Conservation (phyloP, 73 alveolate species). For the Diophrys sp. region DNA sequence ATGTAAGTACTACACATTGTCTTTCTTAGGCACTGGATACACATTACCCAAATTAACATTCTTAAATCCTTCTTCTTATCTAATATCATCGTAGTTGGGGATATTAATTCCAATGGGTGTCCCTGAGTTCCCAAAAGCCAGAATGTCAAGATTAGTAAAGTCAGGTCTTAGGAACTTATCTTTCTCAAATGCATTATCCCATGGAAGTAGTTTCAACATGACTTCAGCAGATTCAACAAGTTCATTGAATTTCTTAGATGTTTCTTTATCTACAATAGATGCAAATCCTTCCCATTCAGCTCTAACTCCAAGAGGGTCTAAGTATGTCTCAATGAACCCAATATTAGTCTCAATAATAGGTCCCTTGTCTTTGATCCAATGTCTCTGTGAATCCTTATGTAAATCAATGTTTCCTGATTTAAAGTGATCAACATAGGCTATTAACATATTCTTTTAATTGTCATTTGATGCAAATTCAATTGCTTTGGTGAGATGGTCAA, state of each 20-base stretch:
- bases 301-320: slow-evolving; percentile 94
- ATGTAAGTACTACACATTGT: slow-evolving; percentile 61
- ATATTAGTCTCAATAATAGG: slow-evolving; percentile 92
- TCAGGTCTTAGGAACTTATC: slow-evolving; percentile 76
- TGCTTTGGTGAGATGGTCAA: slow-evolving; percentile 70
- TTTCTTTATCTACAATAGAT: slow-evolving; percentile 85
- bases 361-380: slow-evolving; percentile 93
- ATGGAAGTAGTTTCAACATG: slow-evolving; percentile 81
- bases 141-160: slow-evolving; percentile 85
- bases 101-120: slow-evolving; percentile 92
- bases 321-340: slow-evolving; percentile 89
- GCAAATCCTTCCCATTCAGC: slow-evolving; percentile 96
- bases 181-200: slow-evolving; percentile 94
- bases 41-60: slow-evolving; percentile 86
- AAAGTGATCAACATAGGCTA: slow-evolving; percentile 82
- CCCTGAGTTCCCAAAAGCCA: slow-evolving; percentile 86
- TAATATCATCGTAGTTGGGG: slow-evolving; percentile 93
- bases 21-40: slow-evolving; percentile 57
- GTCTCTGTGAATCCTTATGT: slow-evolving; percentile 91
- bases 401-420: slow-evolving; percentile 82
- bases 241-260: slow-evolving; percentile 65
- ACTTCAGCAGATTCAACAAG: slow-evolving; percentile 81
- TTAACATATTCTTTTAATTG: slow-evolving; percentile 75
- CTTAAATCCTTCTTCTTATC: slow-evolving; percentile 87
- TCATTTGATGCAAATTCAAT: slow-evolving; percentile 82